Evolutionary conservation across 1,139 yeast species (phyloP).

Genomic region (Sugiyamaella xylanicola): DNA sequence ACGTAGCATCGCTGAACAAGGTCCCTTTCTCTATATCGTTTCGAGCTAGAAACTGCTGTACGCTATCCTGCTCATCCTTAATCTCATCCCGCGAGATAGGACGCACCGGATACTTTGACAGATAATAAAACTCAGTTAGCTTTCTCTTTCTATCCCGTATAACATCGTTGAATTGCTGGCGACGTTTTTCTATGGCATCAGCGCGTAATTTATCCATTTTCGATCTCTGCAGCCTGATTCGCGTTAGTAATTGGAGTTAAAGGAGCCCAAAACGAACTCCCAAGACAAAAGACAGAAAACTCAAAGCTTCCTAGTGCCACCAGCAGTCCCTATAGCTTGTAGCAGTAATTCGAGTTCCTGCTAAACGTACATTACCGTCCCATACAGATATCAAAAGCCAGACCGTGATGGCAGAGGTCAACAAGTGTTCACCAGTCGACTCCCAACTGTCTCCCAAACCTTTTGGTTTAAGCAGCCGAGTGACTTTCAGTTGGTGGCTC

Average conservation of each 20-base stretch:
- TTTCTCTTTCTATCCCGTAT: conserved; percentile 49
- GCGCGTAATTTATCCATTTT: conserved; percentile 48
- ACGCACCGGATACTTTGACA: conserved; percentile 50
- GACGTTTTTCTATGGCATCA: conserved; percentile 50
- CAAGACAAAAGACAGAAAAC: too few relatives aligned
- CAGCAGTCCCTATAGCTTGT: too few relatives aligned
- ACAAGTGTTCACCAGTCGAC: too few relatives aligned
- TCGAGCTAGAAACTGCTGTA: conserved; percentile 49
- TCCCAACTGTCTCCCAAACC: too few relatives aligned
- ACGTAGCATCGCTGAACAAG: conserved; percentile 39
- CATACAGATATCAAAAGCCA: too few relatives aligned
- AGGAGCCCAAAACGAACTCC: too few relatives aligned
- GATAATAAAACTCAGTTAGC: conserved; percentile 57
- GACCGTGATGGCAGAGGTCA: too few relatives aligned
- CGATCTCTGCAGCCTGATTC: neutral
- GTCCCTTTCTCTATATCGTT: conserved; percentile 49
- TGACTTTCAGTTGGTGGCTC: neutral
- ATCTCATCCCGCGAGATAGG: conserved; percentile 46
- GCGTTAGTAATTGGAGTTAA: too few relatives aligned
- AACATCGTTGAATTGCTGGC: conserved; percentile 42
- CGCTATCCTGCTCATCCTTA: conserved; percentile 44
- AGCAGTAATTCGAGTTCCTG: too few relatives aligned
- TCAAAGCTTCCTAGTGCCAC: too few relatives aligned
- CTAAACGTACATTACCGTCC: too few relatives aligned
- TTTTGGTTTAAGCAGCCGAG: neutral